Evolutionary conservation across 495 filamentous ascomycete species (phyloP), one percentile per base, ranked within the genome.

Genomic region (Podospora appendiculata): DNA sequence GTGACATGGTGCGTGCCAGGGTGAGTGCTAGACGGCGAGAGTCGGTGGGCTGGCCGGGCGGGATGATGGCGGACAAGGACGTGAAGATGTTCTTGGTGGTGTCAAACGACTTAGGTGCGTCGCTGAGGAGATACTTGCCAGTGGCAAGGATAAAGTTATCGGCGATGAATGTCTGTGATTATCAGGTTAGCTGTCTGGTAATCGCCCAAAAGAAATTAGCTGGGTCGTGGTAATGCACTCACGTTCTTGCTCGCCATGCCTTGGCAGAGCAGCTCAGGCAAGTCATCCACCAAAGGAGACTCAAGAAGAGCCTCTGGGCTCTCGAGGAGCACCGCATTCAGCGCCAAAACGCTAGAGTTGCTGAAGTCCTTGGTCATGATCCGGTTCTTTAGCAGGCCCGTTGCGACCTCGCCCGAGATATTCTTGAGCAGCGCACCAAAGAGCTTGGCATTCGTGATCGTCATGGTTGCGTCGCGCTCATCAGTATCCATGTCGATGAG

Each of bases 111-210:
- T 83, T 87, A 47, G 71, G 67, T 2, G 70, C 63, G 32, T 86
- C 78, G 3, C 79, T 75, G 42, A 98, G 78, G 9, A 98, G 79
- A 66, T 87, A 95, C 70, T 98, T 98, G 56, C 93, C 94, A n/a
- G 92, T 87, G 33, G 93, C 94, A 36, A 96, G 79, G 48, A 96
- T 88, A 57, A 79, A 86, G 68, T 96, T 95, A 60, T 96, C 89
- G 45, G 89, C 80, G 50, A 95, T 79, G 66, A 87, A 91, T 43
- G 87, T 76, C 84, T 90, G 58, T 25, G 33, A 16, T 10, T 10
- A 34, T 6, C 5, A 47, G 4, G 9, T 45, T 33, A 45, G 10
- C 13, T 45, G 25, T 32, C 1, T 38, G n/a, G 25, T 5, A 25
- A 25, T 50, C n/a, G 14, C 34, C 11, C 25, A 10, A 16, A 40